Evolutionary conservation across 441 rosid species (phyloP).

Genomic region (Daphne laureola): DNA sequence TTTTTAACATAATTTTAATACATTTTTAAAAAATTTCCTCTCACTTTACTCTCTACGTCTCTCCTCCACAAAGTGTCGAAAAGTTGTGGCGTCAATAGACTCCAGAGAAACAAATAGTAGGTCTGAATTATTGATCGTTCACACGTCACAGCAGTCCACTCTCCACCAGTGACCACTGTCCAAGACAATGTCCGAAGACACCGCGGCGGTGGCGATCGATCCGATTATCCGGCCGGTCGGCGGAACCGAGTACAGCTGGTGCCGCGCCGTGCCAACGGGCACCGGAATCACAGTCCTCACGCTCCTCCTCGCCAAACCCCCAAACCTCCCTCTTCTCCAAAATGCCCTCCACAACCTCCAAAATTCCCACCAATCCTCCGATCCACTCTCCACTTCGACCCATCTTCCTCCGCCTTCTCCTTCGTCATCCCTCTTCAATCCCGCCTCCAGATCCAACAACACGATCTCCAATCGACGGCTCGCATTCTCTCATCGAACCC

Average conservation of each 20-base stretch:
- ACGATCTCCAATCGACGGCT: constrained; percentile 47
- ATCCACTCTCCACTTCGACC: constrained; percentile 45
- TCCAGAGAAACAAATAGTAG: too few species aligned
- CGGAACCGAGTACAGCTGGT: constrained; percentile 80
- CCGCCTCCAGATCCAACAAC: constrained; percentile 30
- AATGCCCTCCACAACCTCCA: constrained; percentile 46
- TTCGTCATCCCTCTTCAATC: constrained; percentile 40
- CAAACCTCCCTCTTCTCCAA: constrained; percentile 34
- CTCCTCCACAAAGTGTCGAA: too few species aligned
- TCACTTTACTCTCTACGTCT: too few species aligned
- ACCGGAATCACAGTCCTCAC: constrained; percentile 82
- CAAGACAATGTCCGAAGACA: constrained; percentile 29
- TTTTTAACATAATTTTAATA: too few species aligned
- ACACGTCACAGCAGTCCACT: neutral
- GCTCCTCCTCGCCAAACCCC: constrained; percentile 46
- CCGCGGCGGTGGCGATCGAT: constrained; percentile 16
- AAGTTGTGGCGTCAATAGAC: too few species aligned
- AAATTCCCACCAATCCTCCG: constrained; percentile 58
- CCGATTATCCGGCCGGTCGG: constrained; percentile 45
- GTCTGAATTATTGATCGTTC: too few species aligned
- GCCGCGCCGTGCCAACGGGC: constrained; percentile 67
- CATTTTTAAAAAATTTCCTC: too few species aligned
- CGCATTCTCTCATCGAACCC: constrained; percentile 15
- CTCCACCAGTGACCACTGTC: too few species aligned
- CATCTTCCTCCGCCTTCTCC: constrained; percentile 42